Base-by-base conservation (phyloP, 2,329 filamentous ascomycete species). In the Byssoonygena ceratinophila region DNA sequence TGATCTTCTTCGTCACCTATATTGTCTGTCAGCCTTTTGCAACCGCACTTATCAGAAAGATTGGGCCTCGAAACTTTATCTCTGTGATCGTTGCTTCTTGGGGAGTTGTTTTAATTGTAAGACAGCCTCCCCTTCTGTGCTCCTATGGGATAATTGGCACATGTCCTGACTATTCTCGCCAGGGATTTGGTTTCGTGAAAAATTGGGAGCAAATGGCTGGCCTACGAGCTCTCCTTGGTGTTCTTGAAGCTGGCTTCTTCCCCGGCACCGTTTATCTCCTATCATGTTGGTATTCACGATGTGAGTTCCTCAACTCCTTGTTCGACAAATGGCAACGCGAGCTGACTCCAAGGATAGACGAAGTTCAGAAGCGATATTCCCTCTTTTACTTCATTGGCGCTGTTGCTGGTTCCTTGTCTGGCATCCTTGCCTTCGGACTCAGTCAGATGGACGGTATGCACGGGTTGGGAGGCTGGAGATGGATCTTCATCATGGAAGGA, bases 1-100 rank as follows among this genome's bases (percentile, higher is more conserved):
- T 87, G 39, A 74, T 87, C 60, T 88, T 88, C 72, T 88, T 87
- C 73, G 74, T 85, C 58, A 78, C 83, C 0, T 88, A 88, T 65
- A 77, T 84, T 57, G 46, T 85, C 49, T 83, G 85, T 57, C 84
- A 88, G 62, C 81, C 83, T 0, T 83, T 83, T 0, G 83, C 83
- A 1, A 87, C 84, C 0, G 69, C 87, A 45, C 65, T 86, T 29
- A 75, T 84, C 47, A 80, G 84, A 40, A 80, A 79, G 60, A 61
- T 87, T 47, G 84, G 85, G 1, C 63, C 64, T 4, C 58, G 62
- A 31, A 44, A 47, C 16, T 63, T 64, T 49, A 54, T 66, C 9
- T 45, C 60, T 2, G 23, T 20, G 8, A 60, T 63, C 29, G 55
- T 58, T 12, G 25, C 58, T 2, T 50, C 52, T 12, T 64, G 61